Conservation (phyloP, 192 early-diverging fungal species). For the Jimgerdemannia lactiflua region DNA sequence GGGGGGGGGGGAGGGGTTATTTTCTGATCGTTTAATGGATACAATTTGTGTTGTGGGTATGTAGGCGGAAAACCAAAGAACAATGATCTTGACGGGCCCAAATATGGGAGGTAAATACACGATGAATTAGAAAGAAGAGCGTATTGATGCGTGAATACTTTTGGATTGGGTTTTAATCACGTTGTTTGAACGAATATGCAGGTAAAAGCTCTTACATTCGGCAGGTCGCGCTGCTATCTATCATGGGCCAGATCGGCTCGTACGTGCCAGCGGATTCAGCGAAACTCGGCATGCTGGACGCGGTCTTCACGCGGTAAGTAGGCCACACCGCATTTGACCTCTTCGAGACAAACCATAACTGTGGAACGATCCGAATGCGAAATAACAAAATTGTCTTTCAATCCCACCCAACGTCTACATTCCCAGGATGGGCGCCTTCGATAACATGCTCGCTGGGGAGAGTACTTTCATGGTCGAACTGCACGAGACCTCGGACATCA, state of each 20-base stretch:
- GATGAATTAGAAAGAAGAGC: not conserved
- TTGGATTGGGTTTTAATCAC: no score
- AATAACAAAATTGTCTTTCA: not conserved
- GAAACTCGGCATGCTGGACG: constrained; percentile 63
- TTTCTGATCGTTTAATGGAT: no score
- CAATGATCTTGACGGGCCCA: constrained; percentile 59
- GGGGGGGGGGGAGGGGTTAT: no score
- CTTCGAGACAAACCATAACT: not conserved
- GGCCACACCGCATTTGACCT: not conserved
- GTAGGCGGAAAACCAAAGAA: constrained; percentile 17
- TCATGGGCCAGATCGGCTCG: constrained; percentile 72
- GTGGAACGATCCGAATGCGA: not conserved
- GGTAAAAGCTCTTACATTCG: constrained; percentile 64
- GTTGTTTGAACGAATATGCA: not conserved
- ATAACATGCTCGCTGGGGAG: constrained; percentile 61
- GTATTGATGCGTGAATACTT: not conserved
- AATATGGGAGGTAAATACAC: constrained; percentile 79
- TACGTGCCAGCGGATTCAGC: constrained; percentile 72
- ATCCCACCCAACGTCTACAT: not conserved
- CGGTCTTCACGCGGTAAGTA: constrained; percentile 56
- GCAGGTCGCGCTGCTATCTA: constrained; percentile 53
- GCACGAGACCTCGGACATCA: constrained; percentile 67
- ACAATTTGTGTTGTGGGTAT: not conserved
- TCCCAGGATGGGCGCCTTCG: constrained; percentile 60
- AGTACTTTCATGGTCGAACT: constrained; percentile 84